These are phyloP conservation scores for Wallacemonas sp. DNA, from an alignment of 208 protist genomes.

Conservation along the genomic window DNA sequence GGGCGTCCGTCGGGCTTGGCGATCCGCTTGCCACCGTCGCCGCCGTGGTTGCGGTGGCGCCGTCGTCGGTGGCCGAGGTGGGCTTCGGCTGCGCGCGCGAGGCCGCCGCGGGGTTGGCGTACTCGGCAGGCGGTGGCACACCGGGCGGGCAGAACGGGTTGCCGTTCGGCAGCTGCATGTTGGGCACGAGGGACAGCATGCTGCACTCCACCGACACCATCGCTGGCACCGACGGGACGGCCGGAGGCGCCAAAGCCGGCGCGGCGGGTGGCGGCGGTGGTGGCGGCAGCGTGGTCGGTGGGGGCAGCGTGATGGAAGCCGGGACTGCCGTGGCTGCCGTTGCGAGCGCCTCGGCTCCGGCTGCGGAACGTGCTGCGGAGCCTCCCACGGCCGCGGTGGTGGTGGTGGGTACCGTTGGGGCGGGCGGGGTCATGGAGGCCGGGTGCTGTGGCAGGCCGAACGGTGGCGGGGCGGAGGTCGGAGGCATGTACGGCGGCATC, in stretches of 20 bases:
- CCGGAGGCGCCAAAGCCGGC: neutral
- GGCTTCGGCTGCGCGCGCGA: neutral
- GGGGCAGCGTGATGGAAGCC: neutral
- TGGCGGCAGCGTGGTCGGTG: neutral
- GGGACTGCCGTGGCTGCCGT: neutral
- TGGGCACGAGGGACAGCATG: conserved; percentile 46
- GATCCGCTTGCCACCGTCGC: neutral
- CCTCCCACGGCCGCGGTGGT: neutral
- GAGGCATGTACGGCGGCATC: conserved; percentile 33
- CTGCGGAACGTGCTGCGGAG: neutral
- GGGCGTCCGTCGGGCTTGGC: neutral
- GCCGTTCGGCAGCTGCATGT: conserved; percentile 45
- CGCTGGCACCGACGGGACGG: neutral
- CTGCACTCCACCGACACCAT: conserved; percentile 31
- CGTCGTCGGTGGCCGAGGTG: neutral
- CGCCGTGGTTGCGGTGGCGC: neutral
- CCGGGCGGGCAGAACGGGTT: conserved; percentile 63
- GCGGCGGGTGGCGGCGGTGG: conserved; percentile 4
- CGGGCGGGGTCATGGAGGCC: conserved; percentile 17
- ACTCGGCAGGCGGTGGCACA: conserved; percentile 43
- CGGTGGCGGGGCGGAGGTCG: conserved; percentile 19
- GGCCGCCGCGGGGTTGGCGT: conserved; percentile 16
- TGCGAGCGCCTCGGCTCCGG: conserved; percentile 8
- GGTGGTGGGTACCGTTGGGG: conserved; percentile 26
- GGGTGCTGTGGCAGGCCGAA: conserved; percentile 6